phyloP scores from a whole-genome alignment of 805 yeast species.

The Candida corydali region DNA sequence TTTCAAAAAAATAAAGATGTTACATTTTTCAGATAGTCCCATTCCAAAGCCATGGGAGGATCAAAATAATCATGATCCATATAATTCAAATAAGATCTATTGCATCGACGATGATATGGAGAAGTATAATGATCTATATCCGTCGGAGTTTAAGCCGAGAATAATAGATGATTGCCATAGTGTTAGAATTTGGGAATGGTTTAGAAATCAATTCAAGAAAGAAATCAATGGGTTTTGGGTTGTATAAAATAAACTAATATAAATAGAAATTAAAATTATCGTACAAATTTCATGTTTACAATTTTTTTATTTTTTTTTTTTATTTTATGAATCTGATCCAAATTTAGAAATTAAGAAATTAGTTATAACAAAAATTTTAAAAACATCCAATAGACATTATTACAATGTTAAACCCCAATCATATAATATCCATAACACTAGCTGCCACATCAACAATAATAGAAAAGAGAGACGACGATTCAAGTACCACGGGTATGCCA shows the following conservation, averaged over 20 bases:
- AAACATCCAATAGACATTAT: neutral
- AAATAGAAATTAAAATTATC: no score
- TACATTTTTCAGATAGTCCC: slow-evolving; percentile 67
- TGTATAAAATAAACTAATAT: neutral
- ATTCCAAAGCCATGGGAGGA: slow-evolving; percentile 62
- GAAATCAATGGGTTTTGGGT: slow-evolving; percentile 11
- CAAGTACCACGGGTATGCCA: slow-evolving; percentile 4
- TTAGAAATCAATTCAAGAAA: slow-evolving; percentile 19
- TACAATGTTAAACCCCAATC: neutral
- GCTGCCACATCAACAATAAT: slow-evolving; percentile 2
- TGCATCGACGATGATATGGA: slow-evolving; percentile 19
- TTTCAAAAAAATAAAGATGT: slow-evolving; percentile 33
- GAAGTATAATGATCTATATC: slow-evolving; percentile 14
- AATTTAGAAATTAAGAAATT: slow-evolving; percentile 2
- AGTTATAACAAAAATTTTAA: neutral
- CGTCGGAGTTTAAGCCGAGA: slow-evolving; percentile 20
- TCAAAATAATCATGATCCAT: slow-evolving; percentile 18
- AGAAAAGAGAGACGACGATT: slow-evolving; percentile 9
- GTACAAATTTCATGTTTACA: slow-evolving; percentile 4
- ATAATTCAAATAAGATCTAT: slow-evolving; percentile 21
- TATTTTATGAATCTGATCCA: neutral
- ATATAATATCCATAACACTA: slow-evolving; percentile 4
- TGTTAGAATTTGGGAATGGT: slow-evolving; percentile 27
- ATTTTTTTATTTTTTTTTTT: slow-evolving; percentile 1
- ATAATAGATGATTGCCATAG: slow-evolving; percentile 23